These are phyloP conservation scores for Amylocarpus encephaloides DNA, from an alignment of 2,329 filamentous ascomycete species.

Conservation along the genomic window DNA sequence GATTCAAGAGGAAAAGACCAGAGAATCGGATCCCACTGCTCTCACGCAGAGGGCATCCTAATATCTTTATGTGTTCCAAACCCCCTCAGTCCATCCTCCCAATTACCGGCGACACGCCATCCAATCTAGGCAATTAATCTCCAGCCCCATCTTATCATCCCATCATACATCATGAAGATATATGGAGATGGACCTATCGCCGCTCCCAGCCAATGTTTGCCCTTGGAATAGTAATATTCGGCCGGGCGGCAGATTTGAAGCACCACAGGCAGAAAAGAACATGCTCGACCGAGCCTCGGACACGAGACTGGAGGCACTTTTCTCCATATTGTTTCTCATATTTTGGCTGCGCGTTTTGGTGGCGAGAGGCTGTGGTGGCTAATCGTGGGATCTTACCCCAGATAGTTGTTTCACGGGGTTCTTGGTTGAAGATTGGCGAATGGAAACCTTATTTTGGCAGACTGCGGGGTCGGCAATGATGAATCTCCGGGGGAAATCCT, in stretches of 20 bases:
- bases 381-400: no score
- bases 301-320: slow-evolving; percentile 8
- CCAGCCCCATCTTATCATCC: neutral
- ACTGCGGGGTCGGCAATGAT: no score
- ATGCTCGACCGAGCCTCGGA: slow-evolving; percentile 1
- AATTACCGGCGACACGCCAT: slow-evolving; percentile 5
- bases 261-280: slow-evolving; percentile 4
- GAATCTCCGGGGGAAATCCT: no score
- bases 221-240: slow-evolving; percentile 6
- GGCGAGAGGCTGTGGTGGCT: no score
- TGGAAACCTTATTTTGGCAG: no score
- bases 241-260: neutral
- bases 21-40: slow-evolving; percentile 4
- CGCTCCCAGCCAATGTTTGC: slow-evolving; percentile 4
- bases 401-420: no score
- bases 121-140: neutral
- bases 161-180: neutral
- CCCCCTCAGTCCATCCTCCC: neutral
- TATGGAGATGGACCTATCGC: neutral
- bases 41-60: neutral
- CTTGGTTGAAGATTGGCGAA: no score
- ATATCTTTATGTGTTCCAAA: slow-evolving; percentile 4
- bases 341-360: slow-evolving; percentile 1
- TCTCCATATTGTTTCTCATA: slow-evolving; percentile 7
- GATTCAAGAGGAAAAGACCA: neutral